Evolutionary conservation across 352 stramenopile genomes (phyloP).

Genomic region (Phytopythium vexans): DNA sequence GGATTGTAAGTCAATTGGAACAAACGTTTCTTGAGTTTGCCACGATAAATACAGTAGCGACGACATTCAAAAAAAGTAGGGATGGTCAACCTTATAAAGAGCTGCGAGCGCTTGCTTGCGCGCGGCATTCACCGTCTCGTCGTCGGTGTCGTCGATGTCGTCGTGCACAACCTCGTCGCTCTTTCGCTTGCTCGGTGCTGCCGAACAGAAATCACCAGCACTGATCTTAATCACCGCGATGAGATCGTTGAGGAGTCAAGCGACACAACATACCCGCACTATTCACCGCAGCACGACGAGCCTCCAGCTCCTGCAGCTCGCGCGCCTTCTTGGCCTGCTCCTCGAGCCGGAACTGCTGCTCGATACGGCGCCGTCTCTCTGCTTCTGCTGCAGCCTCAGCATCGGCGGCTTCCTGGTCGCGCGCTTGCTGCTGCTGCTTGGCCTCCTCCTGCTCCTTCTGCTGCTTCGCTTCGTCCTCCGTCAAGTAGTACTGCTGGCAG

Average conservation of each 20-base stretch:
- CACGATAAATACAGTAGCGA: background rate
- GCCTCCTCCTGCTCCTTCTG: slow-evolving; percentile 38
- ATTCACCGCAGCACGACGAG: background rate
- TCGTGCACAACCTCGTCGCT: slow-evolving; percentile 20
- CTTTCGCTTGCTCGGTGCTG: slow-evolving; percentile 47
- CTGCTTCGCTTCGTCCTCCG: slow-evolving; percentile 63
- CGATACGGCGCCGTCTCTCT: slow-evolving; percentile 38
- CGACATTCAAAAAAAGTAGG: slow-evolving; percentile 29
- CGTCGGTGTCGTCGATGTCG: slow-evolving; percentile 7
- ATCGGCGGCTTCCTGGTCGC: slow-evolving; percentile 30
- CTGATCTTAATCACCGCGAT: no score
- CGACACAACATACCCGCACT: no score
- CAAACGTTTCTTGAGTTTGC: background rate
- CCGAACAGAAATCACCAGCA: background rate
- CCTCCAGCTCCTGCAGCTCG: slow-evolving; percentile 40
- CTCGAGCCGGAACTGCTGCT: slow-evolving; percentile 67
- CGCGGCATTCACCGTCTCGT: slow-evolving; percentile 43
- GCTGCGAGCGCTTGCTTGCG: slow-evolving; percentile 55
- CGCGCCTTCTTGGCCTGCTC: slow-evolving; percentile 56
- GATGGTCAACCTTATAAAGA: slow-evolving; percentile 73
- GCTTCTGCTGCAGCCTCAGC: slow-evolving; percentile 37
- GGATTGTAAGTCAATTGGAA: slow-evolving; percentile 15
- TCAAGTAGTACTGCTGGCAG: slow-evolving; percentile 73
- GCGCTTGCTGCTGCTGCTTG: slow-evolving; percentile 14
- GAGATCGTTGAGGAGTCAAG: no score